Conservation (phyloP, 1,139 yeast species). For the Blastobotrys persicus region DNA sequence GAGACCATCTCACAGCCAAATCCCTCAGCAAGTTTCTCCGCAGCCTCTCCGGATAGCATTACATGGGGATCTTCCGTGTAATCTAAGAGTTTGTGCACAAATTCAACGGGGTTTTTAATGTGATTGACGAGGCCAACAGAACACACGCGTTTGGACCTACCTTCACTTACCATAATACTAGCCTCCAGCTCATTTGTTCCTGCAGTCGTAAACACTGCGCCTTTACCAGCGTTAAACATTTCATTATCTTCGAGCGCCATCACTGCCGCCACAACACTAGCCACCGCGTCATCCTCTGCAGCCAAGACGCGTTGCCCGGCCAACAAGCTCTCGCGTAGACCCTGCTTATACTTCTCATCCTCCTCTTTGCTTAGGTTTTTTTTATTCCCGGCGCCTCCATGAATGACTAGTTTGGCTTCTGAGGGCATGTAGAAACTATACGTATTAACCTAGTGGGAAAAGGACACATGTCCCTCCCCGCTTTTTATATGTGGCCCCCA, state of each 20-base stretch:
- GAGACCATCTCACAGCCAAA: constrained; percentile 7
- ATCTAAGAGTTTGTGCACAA: constrained; percentile 1
- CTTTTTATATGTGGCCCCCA: background rate
- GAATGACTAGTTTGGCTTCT: constrained; percentile 3
- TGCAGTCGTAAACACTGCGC: constrained; percentile 9
- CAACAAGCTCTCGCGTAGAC: background rate
- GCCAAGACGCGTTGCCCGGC: constrained; percentile 2
- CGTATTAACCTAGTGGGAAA: too few species aligned
- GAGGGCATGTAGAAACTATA: too few species aligned
- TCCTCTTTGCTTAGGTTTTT: constrained; percentile 5
- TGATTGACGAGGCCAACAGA: constrained; percentile 5
- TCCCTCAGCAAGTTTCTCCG: constrained; percentile 9
- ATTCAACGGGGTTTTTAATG: constrained; percentile 7
- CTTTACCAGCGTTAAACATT: constrained; percentile 7
- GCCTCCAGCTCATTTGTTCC: constrained; percentile 9
- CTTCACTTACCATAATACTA: constrained; percentile 2
- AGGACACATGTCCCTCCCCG: too few species aligned
- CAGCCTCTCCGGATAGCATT: constrained; percentile 7
- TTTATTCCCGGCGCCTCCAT: constrained; percentile 3
- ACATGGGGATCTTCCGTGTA: constrained; percentile 5
- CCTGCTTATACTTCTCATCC: constrained; percentile 1
- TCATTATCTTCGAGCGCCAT: constrained; percentile 7
- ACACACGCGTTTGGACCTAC: background rate
- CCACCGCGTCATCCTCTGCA: constrained; percentile 1
- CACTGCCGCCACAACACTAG: constrained; percentile 6